A percentile compares a stretch with the other conserved stretches of the same genome.
These are phyloP conservation scores for Pouteria glomerata DNA, from an alignment of 148 eudicot species.

Conservation along the genomic window DNA sequence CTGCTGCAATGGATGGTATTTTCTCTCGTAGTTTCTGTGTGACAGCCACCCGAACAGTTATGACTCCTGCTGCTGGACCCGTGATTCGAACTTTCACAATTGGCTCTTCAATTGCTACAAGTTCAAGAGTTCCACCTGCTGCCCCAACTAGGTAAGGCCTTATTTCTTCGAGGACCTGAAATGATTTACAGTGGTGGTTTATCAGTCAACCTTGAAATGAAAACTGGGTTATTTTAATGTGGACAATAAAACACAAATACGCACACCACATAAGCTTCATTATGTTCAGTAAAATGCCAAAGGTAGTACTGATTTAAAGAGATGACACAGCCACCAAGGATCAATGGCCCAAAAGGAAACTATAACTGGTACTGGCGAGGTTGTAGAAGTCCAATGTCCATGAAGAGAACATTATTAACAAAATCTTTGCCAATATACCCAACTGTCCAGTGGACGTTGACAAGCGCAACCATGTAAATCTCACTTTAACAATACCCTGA, in stretches of 20 bases:
- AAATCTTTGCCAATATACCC: too few species aligned
- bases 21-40: constrained; percentile 92
- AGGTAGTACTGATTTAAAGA: background rate
- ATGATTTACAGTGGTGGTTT: background rate
- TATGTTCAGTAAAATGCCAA: background rate
- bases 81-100: constrained; percentile 76
- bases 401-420: too few species aligned
- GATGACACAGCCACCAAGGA: background rate
- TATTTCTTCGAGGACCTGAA: constrained; percentile 87
- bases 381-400: too few species aligned
- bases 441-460: too few species aligned
- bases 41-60: constrained; percentile 94
- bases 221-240: background rate
- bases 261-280: background rate
- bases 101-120: constrained; percentile 79
- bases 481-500: too few species aligned
- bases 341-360: too few species aligned
- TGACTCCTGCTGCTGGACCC: constrained; percentile 93
- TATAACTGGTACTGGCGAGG: too few species aligned
- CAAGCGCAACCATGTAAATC: too few species aligned
- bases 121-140: constrained; percentile 80
- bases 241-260: background rate
- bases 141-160: constrained; percentile 83
- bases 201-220: background rate
- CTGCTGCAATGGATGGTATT: constrained; percentile 92